A percentile compares a stretch with the other conserved stretches of the same genome.
Conservation (phyloP, 139 green algal genomes). For the Coccomyxa sp. region DNA sequence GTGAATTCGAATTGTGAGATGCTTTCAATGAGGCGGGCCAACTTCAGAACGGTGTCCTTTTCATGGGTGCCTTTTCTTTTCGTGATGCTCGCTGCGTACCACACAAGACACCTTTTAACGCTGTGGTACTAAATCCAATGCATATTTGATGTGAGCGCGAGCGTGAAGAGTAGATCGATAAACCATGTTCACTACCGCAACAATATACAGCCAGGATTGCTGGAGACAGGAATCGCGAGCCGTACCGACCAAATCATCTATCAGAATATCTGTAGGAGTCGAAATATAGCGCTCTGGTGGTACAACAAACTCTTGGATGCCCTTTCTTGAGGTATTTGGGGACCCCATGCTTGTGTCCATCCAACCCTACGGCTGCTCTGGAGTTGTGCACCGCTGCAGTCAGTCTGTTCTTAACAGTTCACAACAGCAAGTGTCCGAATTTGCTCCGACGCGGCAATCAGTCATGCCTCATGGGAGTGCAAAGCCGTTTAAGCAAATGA, state of each 20-base stretch:
- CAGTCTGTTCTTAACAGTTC: too few relatives aligned
- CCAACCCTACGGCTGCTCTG: too few relatives aligned
- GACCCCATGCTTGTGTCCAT: background rate
- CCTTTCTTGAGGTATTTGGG: background rate
- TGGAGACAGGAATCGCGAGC: too few relatives aligned
- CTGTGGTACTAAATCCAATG: background rate
- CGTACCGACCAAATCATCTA: background rate
- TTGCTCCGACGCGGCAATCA: too few relatives aligned
- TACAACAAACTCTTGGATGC: background rate
- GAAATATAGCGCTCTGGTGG: background rate
- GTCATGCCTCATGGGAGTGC: too few relatives aligned
- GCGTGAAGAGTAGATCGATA: too few relatives aligned
- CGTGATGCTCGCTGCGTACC: background rate
- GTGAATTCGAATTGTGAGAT: slow-evolving; percentile 2
- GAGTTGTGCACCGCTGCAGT: too few relatives aligned
- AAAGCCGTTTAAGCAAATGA: too few relatives aligned
- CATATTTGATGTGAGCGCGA: background rate
- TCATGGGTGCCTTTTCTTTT: background rate
- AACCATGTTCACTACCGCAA: background rate
- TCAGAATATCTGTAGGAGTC: background rate
- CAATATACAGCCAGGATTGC: background rate
- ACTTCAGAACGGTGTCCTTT: background rate
- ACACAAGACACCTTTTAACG: background rate
- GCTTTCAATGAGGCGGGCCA: background rate
- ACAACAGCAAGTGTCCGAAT: too few relatives aligned